phyloP scores from a whole-genome alignment of 179 eudicot genomes.

The Spinacia oleracea region DNA sequence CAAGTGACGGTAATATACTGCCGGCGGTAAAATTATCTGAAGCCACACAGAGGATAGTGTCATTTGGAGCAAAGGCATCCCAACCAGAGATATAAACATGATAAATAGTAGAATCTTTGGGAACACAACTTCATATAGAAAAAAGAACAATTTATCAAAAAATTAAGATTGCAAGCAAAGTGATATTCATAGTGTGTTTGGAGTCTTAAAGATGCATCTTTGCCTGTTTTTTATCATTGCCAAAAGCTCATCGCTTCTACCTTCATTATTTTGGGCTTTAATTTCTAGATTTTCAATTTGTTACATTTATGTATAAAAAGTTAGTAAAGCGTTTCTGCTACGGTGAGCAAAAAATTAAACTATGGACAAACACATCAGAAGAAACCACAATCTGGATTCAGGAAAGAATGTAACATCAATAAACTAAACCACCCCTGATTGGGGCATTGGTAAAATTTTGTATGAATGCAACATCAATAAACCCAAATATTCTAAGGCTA shows the following conservation, averaged over 20 bases:
- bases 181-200: background rate
- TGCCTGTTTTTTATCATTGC: background rate
- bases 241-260: background rate
- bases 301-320: background rate
- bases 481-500: background rate
- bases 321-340: background rate
- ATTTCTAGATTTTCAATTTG: too few species aligned
- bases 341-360: background rate
- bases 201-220: background rate
- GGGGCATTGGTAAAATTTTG: background rate
- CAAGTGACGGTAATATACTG: slow-evolving; percentile 36
- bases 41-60: slow-evolving; percentile 13
- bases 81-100: background rate
- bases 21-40: slow-evolving; percentile 28
- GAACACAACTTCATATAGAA: background rate
- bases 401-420: background rate
- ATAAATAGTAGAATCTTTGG: background rate
- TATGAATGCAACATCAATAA: too few species aligned
- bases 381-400: background rate
- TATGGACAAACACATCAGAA: background rate
- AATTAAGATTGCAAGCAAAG: background rate
- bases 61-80: background rate
- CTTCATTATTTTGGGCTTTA: background rate
- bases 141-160: background rate
- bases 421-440: background rate